A percentile compares a stretch with the other conserved stretches of the same genome.
phyloP scores from a whole-genome alignment of 495 filamentous ascomycete species.

The Pseudoneurospora amorphoporcata region DNA sequence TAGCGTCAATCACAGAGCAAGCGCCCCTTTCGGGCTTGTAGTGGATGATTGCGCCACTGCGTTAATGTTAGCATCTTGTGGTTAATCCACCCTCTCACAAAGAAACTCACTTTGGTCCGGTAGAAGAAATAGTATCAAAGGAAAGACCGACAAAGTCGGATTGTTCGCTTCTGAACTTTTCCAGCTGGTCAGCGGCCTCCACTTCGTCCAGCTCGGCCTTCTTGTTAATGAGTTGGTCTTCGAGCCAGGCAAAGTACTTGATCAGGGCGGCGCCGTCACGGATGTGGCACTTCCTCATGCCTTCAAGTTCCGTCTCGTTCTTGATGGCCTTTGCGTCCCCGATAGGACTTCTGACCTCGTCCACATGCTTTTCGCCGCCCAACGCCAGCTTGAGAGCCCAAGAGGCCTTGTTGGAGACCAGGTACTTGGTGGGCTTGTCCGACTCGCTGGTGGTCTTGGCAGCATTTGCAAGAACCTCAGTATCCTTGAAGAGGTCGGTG shows the following conservation, averaged over 20 bases:
- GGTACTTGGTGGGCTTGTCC: constrained; percentile 52
- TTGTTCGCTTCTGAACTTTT: constrained; percentile 68
- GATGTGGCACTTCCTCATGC: constrained; percentile 90
- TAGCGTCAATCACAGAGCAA: constrained; percentile 79
- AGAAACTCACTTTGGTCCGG: constrained; percentile 61
- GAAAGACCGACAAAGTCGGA: constrained; percentile 83
- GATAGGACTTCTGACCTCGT: constrained; percentile 79
- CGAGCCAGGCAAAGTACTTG: constrained; percentile 95
- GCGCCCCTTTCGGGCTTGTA: constrained; percentile 83
- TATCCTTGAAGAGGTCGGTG: constrained; percentile 69
- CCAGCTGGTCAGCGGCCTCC: constrained; percentile 81
- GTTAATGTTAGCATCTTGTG: constrained; percentile 3
- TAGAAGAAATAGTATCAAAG: constrained; percentile 93
- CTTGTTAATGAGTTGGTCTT: constrained; percentile 71
- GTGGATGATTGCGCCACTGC: constrained; percentile 80
- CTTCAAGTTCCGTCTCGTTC: constrained; percentile 81
- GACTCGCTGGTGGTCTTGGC: constrained; percentile 20
- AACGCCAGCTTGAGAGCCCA: constrained; percentile 87
- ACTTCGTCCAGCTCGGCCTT: constrained; percentile 75
- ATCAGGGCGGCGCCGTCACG: constrained; percentile 87
- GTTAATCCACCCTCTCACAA: not conserved
- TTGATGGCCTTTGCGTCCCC: constrained; percentile 97
- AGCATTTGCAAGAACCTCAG: constrained; percentile 47
- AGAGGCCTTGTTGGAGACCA: constrained; percentile 81
- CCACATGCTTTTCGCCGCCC: constrained; percentile 78